A percentile compares a stretch with the other conserved stretches of the same genome.
Evolutionary conservation across 164 flowering plant genomes (phyloP).

Genomic region (Buxus sempervirens): DNA sequence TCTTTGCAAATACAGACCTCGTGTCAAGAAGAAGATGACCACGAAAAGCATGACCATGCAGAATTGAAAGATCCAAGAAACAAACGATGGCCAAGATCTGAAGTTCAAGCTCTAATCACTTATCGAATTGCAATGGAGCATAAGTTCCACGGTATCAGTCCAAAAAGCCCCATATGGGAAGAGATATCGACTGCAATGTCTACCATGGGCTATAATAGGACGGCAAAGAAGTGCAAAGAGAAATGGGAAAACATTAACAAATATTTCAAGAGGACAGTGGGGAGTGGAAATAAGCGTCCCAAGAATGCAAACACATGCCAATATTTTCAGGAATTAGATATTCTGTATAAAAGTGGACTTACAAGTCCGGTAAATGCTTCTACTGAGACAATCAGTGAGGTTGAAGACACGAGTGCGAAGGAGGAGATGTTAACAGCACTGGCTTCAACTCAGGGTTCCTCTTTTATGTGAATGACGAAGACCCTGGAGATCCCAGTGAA

Average conservation of each 20-base stretch:
- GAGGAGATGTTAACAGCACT: not conserved
- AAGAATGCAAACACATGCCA: conserved; percentile 34
- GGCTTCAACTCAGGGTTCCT: not conserved
- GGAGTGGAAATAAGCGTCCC: conserved; percentile 27
- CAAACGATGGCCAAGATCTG: conserved; percentile 49
- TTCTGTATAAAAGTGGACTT: conserved; percentile 30
- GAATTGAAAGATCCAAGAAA: conserved; percentile 20
- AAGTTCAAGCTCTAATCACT: conserved; percentile 49
- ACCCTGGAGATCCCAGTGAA: conserved; percentile 1
- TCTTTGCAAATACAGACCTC: conserved; percentile 13
- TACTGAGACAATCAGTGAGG: conserved; percentile 1
- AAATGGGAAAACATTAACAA: conserved; percentile 64
- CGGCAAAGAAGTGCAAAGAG: conserved; percentile 52
- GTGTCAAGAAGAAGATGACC: conserved; percentile 18
- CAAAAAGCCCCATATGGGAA: conserved; percentile 47
- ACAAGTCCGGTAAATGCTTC: conserved; percentile 14
- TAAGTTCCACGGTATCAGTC: conserved; percentile 23
- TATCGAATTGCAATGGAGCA: conserved; percentile 36
- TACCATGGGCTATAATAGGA: conserved; percentile 39
- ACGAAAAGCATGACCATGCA: conserved; percentile 9
- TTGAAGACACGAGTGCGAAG: conserved; percentile 1
- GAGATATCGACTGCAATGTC: conserved; percentile 39
- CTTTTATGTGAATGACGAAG: conserved; percentile 1
- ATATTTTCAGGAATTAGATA: conserved; percentile 41
- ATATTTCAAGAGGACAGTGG: conserved; percentile 34